Evolutionary conservation across 225 moss, liverwort and hornwort genomes (phyloP), one percentile per base, ranked within the genome.

Genomic region (Climacium dendroides): DNA sequence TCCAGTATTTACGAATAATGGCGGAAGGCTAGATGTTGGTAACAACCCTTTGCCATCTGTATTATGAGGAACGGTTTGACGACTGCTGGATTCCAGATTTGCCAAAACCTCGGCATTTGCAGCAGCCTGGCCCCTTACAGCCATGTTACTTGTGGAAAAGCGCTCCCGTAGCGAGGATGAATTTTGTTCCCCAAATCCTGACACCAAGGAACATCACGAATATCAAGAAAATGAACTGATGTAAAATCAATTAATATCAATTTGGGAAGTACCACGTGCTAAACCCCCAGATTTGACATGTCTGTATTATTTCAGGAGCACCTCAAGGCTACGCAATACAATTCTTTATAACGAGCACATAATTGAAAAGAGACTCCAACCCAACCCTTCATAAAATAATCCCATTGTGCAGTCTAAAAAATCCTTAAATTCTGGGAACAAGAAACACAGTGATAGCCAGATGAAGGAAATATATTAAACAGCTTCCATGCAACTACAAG

Each of bases 141-240:
- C 69, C 83, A 69, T 53, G 83, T 55, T 86, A 82, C 89, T 87
- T 78, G 45, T 47, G 53, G 83, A 79, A 75, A 87, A 83, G 37
- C 78, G 90, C 83, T 88, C 74, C 77, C 57, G 85, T 65, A 85
- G 67, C 37, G 90, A 88, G 80, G 85, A 90, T 90, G 90, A 89
- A 89, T 89, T 89, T 85, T 80, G 83, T 72, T 77, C 86, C 81
- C 81, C 81, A 78, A 41, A 85, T 75, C 87, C 93, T 93, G 88
- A 76, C 12, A 76, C 61, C 86, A 85, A 39, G 41, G 26, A 72
- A 64, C 52, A 78, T 30, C 52, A 70, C 53, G 47, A 85, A 66
- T 47, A 61, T 79, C 79, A 86, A 58, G 61, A 60, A 83, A 65
- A 23, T 25, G 50, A 61, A 82, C 52, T 35, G 66, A 88, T 50